A percentile compares a stretch with the other conserved stretches of the same genome.
Evolutionary conservation across 108 stramenopile species (phyloP).

Genomic region (Skeletonema tropicum): DNA sequence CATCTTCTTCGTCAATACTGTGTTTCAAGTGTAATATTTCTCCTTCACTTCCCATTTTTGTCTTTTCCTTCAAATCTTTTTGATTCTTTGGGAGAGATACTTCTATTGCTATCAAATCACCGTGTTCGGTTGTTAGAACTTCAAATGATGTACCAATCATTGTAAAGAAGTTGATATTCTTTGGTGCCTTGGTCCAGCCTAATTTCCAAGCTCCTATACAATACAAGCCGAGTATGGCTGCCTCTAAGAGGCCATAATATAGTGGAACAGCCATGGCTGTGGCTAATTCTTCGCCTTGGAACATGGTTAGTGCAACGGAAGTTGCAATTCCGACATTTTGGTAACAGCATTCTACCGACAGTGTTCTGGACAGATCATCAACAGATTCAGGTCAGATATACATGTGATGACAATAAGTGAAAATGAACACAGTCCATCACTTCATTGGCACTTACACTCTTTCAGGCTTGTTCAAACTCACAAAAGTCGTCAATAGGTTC

Average conservation of each 20-base stretch:
- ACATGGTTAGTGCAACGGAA: conserved; percentile 84
- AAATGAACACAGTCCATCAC: neutral
- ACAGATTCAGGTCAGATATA: neutral
- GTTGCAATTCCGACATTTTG: conserved; percentile 89
- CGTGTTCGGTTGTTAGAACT: conserved; percentile 40
- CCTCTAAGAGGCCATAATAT: conserved; percentile 77
- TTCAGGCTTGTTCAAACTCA: conserved; percentile 69
- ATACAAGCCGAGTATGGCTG: conserved; percentile 71
- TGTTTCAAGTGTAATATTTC: conserved; percentile 43
- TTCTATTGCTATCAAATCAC: conserved; percentile 43
- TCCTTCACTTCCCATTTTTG: conserved; percentile 19
- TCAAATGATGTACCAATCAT: conserved; percentile 50
- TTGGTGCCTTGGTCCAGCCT: conserved; percentile 83
- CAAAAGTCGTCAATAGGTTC: conserved; percentile 55
- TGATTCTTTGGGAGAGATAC: conserved; percentile 46
- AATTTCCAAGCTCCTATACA: conserved; percentile 73
- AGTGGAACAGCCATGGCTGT: conserved; percentile 81
- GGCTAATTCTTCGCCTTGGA: conserved; percentile 59
- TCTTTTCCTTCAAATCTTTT: conserved; percentile 35
- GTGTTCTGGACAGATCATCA: conserved; percentile 39
- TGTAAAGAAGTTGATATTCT: conserved; percentile 55
- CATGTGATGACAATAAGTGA: neutral
- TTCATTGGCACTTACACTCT: conserved; percentile 50
- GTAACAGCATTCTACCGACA: conserved; percentile 87
- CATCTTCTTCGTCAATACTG: conserved; percentile 31